Percentiles rank a stretch among this genome's conserved stretches.
Conservation (phyloP, 345 rosid genomes). For the Lagerstroemia speciosa region DNA sequence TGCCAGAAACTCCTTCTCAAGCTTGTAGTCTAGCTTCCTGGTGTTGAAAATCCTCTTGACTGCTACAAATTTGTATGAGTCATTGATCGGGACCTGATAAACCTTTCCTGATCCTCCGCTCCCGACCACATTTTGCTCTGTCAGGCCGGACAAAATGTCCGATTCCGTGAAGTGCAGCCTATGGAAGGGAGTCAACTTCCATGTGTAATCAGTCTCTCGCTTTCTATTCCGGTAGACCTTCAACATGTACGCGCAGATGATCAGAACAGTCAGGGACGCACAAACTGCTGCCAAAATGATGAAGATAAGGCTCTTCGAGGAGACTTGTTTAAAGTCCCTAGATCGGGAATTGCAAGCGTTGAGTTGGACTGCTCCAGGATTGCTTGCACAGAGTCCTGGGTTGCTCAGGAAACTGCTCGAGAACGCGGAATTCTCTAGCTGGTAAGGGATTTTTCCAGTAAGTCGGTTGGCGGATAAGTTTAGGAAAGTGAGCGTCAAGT, state of each 20-base stretch:
- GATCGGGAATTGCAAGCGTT: conserved; percentile 18
- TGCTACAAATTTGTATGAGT: conserved; percentile 27
- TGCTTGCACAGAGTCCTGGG: conserved; percentile 38
- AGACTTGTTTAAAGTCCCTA: conserved; percentile 6
- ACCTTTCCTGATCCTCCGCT: conserved; percentile 65
- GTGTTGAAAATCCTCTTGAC: conserved; percentile 44
- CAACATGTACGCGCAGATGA: conserved; percentile 11
- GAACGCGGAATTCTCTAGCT: conserved; percentile 32
- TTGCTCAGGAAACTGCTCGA: conserved; percentile 40
- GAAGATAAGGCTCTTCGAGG: conserved; percentile 15
- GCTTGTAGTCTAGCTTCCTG: conserved; percentile 25
- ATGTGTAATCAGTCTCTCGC: conserved; percentile 5
- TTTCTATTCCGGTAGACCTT: conserved; percentile 22
- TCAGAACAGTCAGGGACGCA: conserved; percentile 12
- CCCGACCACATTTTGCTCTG: conserved; percentile 43
- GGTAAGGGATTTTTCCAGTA: conserved; percentile 33
- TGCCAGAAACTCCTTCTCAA: conserved; percentile 39
- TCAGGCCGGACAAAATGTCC: conserved; percentile 30
- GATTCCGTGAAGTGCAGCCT: conserved; percentile 31
- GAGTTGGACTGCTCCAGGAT: conserved; percentile 17
- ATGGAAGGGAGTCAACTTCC: conserved; percentile 45
- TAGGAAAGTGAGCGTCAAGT: conserved; percentile 12
- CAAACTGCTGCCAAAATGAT: conserved; percentile 6
- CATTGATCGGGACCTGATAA: conserved; percentile 24
- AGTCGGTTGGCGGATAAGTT: conserved; percentile 56